Evolutionary conservation across 257 asterid genomes (phyloP), one percentile per base, ranked within the genome.

Genomic region (Agastache rugosa): DNA sequence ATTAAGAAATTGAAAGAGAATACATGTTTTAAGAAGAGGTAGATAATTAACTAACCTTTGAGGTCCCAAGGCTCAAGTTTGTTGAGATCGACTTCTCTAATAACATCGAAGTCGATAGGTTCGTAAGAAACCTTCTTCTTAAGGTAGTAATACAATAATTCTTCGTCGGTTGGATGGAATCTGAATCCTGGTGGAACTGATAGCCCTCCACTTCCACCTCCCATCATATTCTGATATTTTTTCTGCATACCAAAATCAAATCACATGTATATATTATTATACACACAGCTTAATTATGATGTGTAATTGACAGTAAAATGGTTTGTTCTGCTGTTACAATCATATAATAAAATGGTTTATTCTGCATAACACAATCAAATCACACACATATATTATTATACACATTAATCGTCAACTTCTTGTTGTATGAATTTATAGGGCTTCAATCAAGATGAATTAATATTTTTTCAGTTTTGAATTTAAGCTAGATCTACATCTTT

Each of bases 41-140:
- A 25, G 37, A 5, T 6, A 15, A 61, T 17, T 3, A 41, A 16
- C 5, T 11, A 17, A 88, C 97, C 96, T 88, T 88, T 92, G 82
- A 92, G 95, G 75, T 92, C 96, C 97, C 97, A 92, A 4, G 97
- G 97, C 83, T 92, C 97, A 44, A 92, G 96, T 77, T 88, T 92
- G 89, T 92, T 92, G 87, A 92, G 93, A 87, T 92, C 96, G 11
- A 91, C 89, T 76, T 91, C 96, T 72, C 90, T 67, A 25, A 91
- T 87, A 63, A 91, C 94, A 68, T 92, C 96, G 37, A 88, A 83
- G 72, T 90, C 97, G 29, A 90, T 90, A 60, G 96, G 85, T 75
- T 92, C 96, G 51, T 82, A 90, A 2, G 91, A 92, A 0, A 92
- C 92, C 89, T 92, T 92, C 85, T 90, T 92, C 75, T 83, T 82